Evolutionary conservation across 2,329 filamentous ascomycete species (phyloP).

Genomic region (Penicillium sp.): DNA sequence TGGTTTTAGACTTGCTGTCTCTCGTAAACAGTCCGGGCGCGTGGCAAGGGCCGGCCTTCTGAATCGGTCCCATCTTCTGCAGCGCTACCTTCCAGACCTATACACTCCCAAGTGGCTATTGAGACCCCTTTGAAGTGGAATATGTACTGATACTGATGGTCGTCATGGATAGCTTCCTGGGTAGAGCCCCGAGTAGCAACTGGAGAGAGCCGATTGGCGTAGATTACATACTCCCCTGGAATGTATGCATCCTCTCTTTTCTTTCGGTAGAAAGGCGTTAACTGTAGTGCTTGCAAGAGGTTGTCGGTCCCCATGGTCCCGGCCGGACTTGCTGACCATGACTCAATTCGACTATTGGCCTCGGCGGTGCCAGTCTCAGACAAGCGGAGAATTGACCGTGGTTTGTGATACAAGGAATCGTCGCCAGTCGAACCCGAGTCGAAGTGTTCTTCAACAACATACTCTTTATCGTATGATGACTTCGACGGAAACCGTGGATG

Average conservation of each 20-base stretch:
- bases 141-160: slow-evolving; percentile 15
- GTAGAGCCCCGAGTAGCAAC: not conserved
- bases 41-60: not conserved
- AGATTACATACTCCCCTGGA: slow-evolving; percentile 17
- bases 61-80: not conserved
- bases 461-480: slow-evolving; percentile 34
- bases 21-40: slow-evolving; percentile 1
- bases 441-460: slow-evolving; percentile 24
- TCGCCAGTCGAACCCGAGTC: not conserved
- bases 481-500: slow-evolving; percentile 59
- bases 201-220: slow-evolving; percentile 3
- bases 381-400: slow-evolving; percentile 16
- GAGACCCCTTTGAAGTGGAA: slow-evolving; percentile 31
- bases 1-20: not conserved
- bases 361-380: slow-evolving; percentile 5
- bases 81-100: not conserved
- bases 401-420: not conserved
- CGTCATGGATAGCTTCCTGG: not conserved
- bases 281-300: slow-evolving; percentile 1
- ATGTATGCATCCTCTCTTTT: not conserved
- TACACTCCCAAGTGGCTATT: slow-evolving; percentile 26
- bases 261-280: slow-evolving; percentile 6
- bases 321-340: not conserved
- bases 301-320: not conserved
- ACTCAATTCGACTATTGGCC: not conserved